phyloP scores from a whole-genome alignment of 2,329 filamentous ascomycete species.

The Alternaria sp. region DNA sequence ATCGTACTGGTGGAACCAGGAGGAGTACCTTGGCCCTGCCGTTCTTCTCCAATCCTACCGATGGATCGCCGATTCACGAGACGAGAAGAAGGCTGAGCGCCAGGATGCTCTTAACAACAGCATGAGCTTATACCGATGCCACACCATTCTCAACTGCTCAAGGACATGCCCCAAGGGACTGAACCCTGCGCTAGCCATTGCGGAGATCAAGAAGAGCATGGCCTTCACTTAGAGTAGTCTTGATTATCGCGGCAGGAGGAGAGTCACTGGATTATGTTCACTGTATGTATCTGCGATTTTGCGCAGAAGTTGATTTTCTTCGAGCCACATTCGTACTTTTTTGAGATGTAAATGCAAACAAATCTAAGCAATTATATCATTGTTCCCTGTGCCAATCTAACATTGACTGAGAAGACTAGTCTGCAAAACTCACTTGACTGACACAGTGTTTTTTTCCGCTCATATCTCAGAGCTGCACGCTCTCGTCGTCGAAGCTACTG shows the following conservation, averaged over 20 bases:
- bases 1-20: conserved; percentile 99
- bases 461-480: too few species aligned
- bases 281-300: conserved; percentile 18
- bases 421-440: background rate
- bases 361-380: conserved; percentile 15
- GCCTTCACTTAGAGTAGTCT: conserved; percentile 58
- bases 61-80: conserved; percentile 94
- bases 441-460: background rate
- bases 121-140: conserved; percentile 98
- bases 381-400: background rate
- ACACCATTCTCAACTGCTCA: conserved; percentile 99
- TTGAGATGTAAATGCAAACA: conserved; percentile 18
- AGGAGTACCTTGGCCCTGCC: conserved; percentile 97
- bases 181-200: conserved; percentile 94
- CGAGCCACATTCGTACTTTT: conserved; percentile 18
- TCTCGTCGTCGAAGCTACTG: background rate
- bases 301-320: conserved; percentile 7
- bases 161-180: conserved; percentile 97
- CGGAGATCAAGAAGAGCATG: conserved; percentile 99
- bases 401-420: background rate
- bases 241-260: background rate
- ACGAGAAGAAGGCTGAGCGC: conserved; percentile 87
- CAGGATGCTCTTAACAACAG: conserved; percentile 95
- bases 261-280: conserved; percentile 2
- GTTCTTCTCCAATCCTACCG: conserved; percentile 97